Percentiles rank a stretch among this genome's conserved stretches.
Conservation (phyloP, 768 basidiomycete genomes). For the Mycena indigotica region DNA sequence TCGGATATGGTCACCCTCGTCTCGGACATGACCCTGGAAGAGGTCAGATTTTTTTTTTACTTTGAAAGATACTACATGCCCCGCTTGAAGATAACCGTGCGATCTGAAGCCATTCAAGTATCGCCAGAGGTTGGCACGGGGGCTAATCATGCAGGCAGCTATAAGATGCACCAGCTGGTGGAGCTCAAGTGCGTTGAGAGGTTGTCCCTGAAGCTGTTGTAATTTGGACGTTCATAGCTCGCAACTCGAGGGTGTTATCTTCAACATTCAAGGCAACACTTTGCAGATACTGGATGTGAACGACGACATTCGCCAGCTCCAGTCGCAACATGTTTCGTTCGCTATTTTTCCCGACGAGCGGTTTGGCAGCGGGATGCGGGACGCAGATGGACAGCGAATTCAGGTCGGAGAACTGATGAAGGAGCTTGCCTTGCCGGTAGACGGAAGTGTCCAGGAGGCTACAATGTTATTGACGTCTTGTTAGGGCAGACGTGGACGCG, state of each 20-base stretch:
- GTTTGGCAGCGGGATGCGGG: not conserved
- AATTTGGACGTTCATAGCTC: constrained; percentile 66
- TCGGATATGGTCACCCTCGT: constrained; percentile 94
- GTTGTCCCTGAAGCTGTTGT: no score
- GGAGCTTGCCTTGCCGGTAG: constrained; percentile 35
- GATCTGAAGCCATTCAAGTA: constrained; percentile 94
- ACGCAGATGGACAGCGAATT: not conserved
- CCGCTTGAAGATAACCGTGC: constrained; percentile 79
- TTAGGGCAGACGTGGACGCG: constrained; percentile 72
- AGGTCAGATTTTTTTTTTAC: constrained; percentile 52
- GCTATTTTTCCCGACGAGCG: constrained; percentile 83
- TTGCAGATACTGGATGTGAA: constrained; percentile 97
- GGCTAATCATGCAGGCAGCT: constrained; percentile 86
- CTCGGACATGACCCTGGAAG: constrained; percentile 94
- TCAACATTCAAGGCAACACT: constrained; percentile 93
- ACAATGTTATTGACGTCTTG: no score
- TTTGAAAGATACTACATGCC: constrained; percentile 16
- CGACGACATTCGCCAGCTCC: constrained; percentile 83
- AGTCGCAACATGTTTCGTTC: constrained; percentile 92
- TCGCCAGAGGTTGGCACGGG: constrained; percentile 96
- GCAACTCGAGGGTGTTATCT: constrained; percentile 95
- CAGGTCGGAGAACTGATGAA: not conserved
- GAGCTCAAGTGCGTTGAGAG: constrained; percentile 82
- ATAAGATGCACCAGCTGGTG: constrained; percentile 94
- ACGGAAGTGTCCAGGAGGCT: constrained; percentile 74